Evolutionary conservation across 2,329 filamentous ascomycete genomes (phyloP).

Genomic region (Phialocephala sp.): DNA sequence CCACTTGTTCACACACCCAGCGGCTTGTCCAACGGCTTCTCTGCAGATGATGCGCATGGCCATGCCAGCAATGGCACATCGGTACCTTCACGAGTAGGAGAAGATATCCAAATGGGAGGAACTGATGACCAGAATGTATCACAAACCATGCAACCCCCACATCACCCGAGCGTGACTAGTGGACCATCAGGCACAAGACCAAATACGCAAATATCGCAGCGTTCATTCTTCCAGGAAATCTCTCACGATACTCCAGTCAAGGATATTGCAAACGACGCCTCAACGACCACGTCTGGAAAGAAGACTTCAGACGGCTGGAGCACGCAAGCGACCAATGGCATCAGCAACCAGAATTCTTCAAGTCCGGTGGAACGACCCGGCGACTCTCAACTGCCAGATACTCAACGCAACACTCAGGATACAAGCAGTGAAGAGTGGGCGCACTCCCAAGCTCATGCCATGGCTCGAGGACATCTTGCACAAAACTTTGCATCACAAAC

Average conservation of each 20-base stretch:
- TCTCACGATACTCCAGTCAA: slow-evolving; percentile 64
- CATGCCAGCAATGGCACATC: slow-evolving; percentile 62
- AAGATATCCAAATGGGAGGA: slow-evolving; percentile 68
- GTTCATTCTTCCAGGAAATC: slow-evolving; percentile 62
- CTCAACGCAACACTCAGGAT: slow-evolving; percentile 43
- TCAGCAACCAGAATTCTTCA: slow-evolving; percentile 41
- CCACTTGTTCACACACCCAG: slow-evolving; percentile 54
- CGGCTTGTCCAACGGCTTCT: slow-evolving; percentile 64
- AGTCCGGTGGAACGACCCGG: slow-evolving; percentile 37
- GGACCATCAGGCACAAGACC: slow-evolving; percentile 49
- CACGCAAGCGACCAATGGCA: slow-evolving; percentile 75
- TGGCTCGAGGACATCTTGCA: slow-evolving; percentile 48
- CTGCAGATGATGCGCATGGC: slow-evolving; percentile 47
- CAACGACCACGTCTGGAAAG: slow-evolving; percentile 84
- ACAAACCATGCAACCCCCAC: slow-evolving; percentile 56
- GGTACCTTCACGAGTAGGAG: slow-evolving; percentile 49
- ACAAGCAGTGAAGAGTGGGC: slow-evolving; percentile 62
- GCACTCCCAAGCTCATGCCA: slow-evolving; percentile 62
- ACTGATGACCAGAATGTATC: slow-evolving; percentile 51
- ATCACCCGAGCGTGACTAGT: slow-evolving; percentile 47
- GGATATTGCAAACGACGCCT: slow-evolving; percentile 79
- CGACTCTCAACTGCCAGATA: slow-evolving; percentile 57
- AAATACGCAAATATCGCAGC: slow-evolving; percentile 64
- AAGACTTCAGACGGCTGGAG: slow-evolving; percentile 72
- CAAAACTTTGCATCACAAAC: slow-evolving; percentile 38